Evolutionary conservation across 1,284 basidiomycete genomes (phyloP), one percentile per base, ranked within the genome.

Genomic region (Flammula alnicola): DNA sequence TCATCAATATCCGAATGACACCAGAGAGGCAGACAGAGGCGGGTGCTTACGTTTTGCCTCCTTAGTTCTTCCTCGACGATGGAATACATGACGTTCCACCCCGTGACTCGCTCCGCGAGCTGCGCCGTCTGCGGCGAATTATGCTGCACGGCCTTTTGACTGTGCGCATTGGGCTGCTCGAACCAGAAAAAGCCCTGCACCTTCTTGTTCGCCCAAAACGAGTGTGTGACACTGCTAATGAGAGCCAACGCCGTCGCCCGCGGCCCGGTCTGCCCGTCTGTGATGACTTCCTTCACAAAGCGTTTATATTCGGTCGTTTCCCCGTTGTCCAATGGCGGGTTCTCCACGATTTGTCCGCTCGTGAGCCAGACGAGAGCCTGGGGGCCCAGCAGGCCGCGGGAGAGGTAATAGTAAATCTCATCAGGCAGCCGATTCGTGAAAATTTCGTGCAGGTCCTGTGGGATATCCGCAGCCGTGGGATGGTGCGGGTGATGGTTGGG

Each of bases 321-420:
- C 9, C 95, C 95, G 60, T 95, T 95, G 67, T 95, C 93, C 45
- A 99, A 78, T 12, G 97, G 97, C 10, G 94, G 93, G 36, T 81
- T 80, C 69, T 99, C 96, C 48, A 90, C 74, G 54, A 96, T 81
- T 73, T 88, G 82, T 61, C 86, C 95, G 20, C 83, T 87, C 5
- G 92, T 92, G 47, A 99, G 81, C 87, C 93, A 96, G 17, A 94
- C 88, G 12, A 99, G 81, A 7, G 94, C 85, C 57, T 91, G 89
- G 0, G 94, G 89, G 9, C 87, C 86, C 49, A 98, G 72, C 20
- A 99, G 80, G 5, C 96, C 96, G 12, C 94, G 85, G 38, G 95
- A 98, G 51, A 99, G 81, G 68, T 98, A 96, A 70, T 90, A 96
- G 75, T 96, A 98, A 50, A 98, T 80, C 67, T 99, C 95, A 70